Conservation (phyloP, 768 basidiomycete genomes). For the Cystofilobasidium macerans region DNA sequence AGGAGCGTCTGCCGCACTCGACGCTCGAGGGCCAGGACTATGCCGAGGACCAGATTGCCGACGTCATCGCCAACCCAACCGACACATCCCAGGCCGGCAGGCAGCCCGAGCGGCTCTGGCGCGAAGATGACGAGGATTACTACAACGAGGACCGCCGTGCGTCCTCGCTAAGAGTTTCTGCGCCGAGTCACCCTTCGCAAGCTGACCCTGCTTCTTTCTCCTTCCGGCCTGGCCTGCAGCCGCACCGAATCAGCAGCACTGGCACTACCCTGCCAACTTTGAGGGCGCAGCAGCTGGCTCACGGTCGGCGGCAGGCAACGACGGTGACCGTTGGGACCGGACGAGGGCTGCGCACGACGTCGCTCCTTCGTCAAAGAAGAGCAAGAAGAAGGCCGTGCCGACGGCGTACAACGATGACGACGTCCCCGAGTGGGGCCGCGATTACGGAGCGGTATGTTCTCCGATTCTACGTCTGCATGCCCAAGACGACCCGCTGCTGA, state of each 20-base stretch:
- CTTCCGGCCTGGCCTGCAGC: constrained; percentile 14
- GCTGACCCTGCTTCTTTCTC: background rate
- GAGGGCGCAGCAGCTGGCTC: constrained; percentile 30
- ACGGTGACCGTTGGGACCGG: constrained; percentile 25
- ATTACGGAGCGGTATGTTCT: constrained; percentile 32
- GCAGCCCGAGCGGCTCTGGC: constrained; percentile 36
- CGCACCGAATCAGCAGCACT: constrained; percentile 37
- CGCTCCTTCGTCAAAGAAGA: constrained; percentile 22
- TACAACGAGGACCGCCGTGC: constrained; percentile 30
- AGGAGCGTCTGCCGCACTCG: constrained; percentile 20
- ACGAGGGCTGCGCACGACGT: constrained; percentile 17
- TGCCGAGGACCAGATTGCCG: constrained; percentile 22
- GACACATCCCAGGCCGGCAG: constrained; percentile 14
- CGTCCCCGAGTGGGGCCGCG: constrained; percentile 39
- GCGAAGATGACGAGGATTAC: constrained; percentile 34
- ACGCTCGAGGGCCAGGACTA: constrained; percentile 22
- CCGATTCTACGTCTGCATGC: background rate
- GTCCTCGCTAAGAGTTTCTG: no score
- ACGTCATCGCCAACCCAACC: constrained; percentile 22
- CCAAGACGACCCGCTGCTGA: background rate
- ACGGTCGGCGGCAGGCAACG: constrained; percentile 15
- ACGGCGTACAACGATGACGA: constrained; percentile 30
- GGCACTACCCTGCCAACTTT: constrained; percentile 40
- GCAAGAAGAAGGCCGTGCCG: constrained; percentile 23
- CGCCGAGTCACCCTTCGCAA: background rate